These are phyloP conservation scores for Maudiozyma serrabonitensis DNA, from an alignment of 805 yeast species.

Conservation along the genomic window DNA sequence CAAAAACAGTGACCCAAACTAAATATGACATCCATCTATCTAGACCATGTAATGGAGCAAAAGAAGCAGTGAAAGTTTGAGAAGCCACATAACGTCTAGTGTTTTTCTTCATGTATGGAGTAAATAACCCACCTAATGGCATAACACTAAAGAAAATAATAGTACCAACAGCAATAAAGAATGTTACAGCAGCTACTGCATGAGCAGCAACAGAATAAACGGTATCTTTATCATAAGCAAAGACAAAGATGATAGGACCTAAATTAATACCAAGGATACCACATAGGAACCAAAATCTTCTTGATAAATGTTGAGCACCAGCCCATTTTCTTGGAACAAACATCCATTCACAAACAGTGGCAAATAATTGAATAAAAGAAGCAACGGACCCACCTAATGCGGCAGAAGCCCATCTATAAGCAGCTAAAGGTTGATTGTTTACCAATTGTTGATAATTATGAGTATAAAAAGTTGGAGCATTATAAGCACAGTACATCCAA, in stretches of 20 bases:
- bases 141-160: constrained; percentile 78
- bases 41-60: constrained; percentile 67
- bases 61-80: constrained; percentile 92
- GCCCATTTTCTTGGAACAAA: constrained; percentile 98
- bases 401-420: constrained; percentile 85
- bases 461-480: constrained; percentile 87
- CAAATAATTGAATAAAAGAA: constrained; percentile 65
- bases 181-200: constrained; percentile 74
- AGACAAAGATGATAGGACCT: constrained; percentile 79
- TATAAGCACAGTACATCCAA: constrained; percentile 94
- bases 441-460: constrained; percentile 72
- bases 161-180: constrained; percentile 80
- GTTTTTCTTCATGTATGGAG: constrained; percentile 78
- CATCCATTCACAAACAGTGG: constrained; percentile 87
- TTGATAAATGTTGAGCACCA: constrained; percentile 92
- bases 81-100: constrained; percentile 86
- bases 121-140: constrained; percentile 96
- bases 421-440: constrained; percentile 80
- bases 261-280: constrained; percentile 60
- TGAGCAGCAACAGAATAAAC: constrained; percentile 62
- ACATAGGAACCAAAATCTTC: constrained; percentile 72
- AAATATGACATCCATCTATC: constrained; percentile 96
- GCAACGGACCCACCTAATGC: constrained; percentile 93
- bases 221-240: constrained; percentile 65
- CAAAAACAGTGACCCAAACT: constrained; percentile 81